These are phyloP conservation scores for Alternaria longipes DNA, from an alignment of 2,329 filamentous ascomycete genomes.

Conservation along the genomic window DNA sequence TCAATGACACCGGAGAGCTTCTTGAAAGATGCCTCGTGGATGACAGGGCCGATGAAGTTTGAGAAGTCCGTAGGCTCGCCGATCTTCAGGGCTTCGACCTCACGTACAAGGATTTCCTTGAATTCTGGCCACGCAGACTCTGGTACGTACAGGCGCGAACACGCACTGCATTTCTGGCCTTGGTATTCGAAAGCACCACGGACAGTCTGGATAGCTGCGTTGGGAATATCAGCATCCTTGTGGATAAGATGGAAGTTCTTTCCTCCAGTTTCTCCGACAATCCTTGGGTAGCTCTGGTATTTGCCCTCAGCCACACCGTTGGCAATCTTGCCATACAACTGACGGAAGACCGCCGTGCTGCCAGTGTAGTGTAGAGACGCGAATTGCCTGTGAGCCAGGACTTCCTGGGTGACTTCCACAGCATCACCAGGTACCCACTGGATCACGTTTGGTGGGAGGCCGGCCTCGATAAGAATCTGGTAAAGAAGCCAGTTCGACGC, in stretches of 20 bases:
- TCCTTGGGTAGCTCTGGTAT: slow-evolving; percentile 85
- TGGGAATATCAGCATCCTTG: slow-evolving; percentile 76
- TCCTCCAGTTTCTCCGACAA: slow-evolving; percentile 89
- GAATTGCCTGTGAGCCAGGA: slow-evolving; percentile 80
- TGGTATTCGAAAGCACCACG: slow-evolving; percentile 91
- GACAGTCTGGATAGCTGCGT: slow-evolving; percentile 82
- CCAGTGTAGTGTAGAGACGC: slow-evolving; percentile 95
- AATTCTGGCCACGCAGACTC: slow-evolving; percentile 78
- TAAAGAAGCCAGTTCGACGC: slow-evolving; percentile 92
- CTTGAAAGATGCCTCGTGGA: slow-evolving; percentile 82
- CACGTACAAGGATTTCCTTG: slow-evolving; percentile 70
- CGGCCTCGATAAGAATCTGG: slow-evolving; percentile 89
- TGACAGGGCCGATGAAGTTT: slow-evolving; percentile 89
- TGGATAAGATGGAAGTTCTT: slow-evolving; percentile 94
- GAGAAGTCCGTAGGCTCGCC: slow-evolving; percentile 74
- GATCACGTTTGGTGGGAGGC: slow-evolving; percentile 86
- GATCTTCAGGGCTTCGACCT: slow-evolving; percentile 74
- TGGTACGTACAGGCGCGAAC: slow-evolving; percentile 80
- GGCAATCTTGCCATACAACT: slow-evolving; percentile 86
- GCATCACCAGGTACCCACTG: slow-evolving; percentile 93
- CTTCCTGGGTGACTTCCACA: slow-evolving; percentile 79
- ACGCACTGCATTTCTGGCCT: slow-evolving; percentile 90
- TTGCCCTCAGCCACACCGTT: slow-evolving; percentile 80
- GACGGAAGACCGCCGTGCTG: slow-evolving; percentile 89
- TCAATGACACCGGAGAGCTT: slow-evolving; percentile 82